Percentiles rank a stretch among this genome's conserved stretches.
phyloP scores from a whole-genome alignment of 306 rosid genomes.

The Inga leiocalycina region DNA sequence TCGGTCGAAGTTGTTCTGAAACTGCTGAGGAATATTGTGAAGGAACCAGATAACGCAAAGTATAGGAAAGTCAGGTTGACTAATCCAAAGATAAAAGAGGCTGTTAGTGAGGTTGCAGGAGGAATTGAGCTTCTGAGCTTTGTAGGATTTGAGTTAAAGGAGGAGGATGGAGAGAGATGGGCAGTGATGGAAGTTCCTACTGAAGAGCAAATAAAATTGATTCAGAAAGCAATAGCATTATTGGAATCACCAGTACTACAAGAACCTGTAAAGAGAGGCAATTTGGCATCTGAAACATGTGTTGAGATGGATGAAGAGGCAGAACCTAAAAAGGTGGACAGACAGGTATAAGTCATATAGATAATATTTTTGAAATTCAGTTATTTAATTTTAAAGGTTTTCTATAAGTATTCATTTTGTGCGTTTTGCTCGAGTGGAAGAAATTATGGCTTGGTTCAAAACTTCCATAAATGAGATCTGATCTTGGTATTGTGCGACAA shows the following conservation, averaged over 20 bases:
- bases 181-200: constrained; percentile 73
- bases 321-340: constrained; percentile 66
- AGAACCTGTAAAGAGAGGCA: constrained; percentile 43
- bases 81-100: constrained; percentile 83
- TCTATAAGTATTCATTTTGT: constrained; percentile 13
- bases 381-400: constrained; percentile 22
- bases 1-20: constrained; percentile 74
- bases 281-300: constrained; percentile 27
- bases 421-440: constrained; percentile 9
- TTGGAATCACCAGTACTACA: constrained; percentile 57
- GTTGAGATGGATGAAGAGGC: constrained; percentile 32
- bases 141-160: constrained; percentile 69
- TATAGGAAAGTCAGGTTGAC: constrained; percentile 82
- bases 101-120: constrained; percentile 69
- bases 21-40: constrained; percentile 67
- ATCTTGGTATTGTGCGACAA: constrained; percentile 6
- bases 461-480: background rate
- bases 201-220: constrained; percentile 45
- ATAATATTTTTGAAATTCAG: constrained; percentile 6
- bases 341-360: constrained; percentile 59
- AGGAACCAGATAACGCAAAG: constrained; percentile 85
- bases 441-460: background rate
- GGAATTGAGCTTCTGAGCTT: constrained; percentile 81
- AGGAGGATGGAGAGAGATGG: constrained; percentile 92
- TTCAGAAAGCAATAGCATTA: constrained; percentile 50